Percentiles rank a stretch among this genome's conserved stretches.
phyloP scores from a whole-genome alignment of 1,284 basidiomycete species.

The Xerocomus minutiporus region DNA sequence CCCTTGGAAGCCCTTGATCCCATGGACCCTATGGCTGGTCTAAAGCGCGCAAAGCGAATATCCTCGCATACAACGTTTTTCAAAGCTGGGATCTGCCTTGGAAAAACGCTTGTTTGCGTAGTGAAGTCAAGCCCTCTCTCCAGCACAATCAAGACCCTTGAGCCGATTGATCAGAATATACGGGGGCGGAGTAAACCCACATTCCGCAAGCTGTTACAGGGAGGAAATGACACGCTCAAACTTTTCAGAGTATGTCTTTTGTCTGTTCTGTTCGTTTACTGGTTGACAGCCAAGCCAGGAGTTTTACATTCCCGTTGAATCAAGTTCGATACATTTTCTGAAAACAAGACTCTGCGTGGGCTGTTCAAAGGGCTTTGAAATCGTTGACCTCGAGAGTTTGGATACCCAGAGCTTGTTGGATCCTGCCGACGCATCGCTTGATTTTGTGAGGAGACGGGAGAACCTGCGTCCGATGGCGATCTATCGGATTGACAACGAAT shows the following conservation, averaged over 20 bases:
- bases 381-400: constrained; percentile 95
- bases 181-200: constrained; percentile 86
- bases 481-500: constrained; percentile 95
- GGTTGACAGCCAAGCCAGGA: constrained; percentile 50
- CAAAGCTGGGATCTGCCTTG: constrained; percentile 92
- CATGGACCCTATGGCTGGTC: constrained; percentile 83
- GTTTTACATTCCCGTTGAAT: constrained; percentile 98
- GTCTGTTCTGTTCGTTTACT: not conserved
- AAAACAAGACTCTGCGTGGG: constrained; percentile 98
- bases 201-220: constrained; percentile 90
- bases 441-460: constrained; percentile 91
- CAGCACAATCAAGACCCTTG: constrained; percentile 96
- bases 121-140: constrained; percentile 94
- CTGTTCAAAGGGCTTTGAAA: constrained; percentile 98
- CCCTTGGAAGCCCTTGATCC: constrained; percentile 91
- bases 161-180: constrained; percentile 89
- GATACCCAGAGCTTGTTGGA: constrained; percentile 97
- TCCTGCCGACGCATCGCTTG: constrained; percentile 85
- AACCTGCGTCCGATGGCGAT: constrained; percentile 93
- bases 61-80: constrained; percentile 97
- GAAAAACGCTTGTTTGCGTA: constrained; percentile 93
- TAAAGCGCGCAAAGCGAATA: constrained; percentile 93
- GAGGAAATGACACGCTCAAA: constrained; percentile 91
- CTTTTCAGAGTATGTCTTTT: constrained; percentile 75
- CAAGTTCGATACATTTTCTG: constrained; percentile 94